A percentile compares a stretch with the other conserved stretches of the same genome.
phyloP scores from a whole-genome alignment of 2,329 filamentous ascomycete genomes.

The Ophiostoma quercus region DNA sequence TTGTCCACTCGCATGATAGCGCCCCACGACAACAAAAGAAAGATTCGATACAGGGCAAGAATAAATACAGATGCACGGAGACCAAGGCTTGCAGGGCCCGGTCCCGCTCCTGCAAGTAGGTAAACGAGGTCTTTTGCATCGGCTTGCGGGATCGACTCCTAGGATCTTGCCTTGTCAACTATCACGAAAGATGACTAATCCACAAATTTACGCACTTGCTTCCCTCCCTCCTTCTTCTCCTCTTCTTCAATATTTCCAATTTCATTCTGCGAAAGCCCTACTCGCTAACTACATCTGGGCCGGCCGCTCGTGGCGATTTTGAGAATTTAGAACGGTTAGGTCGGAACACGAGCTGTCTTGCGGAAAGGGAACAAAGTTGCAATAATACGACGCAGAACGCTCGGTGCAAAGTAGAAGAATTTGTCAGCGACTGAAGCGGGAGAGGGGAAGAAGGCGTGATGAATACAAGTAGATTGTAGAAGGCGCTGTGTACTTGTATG shows the following conservation, averaged over 20 bases:
- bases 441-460: neutral
- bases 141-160: conserved; percentile 2
- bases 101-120: conserved; percentile 2
- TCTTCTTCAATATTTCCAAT: neutral
- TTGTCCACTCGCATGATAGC: neutral
- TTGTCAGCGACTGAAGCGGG: neutral
- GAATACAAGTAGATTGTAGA: neutral
- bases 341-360: neutral
- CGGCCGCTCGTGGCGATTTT: neutral
- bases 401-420: neutral
- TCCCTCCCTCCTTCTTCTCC: neutral
- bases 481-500: neutral
- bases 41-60: neutral
- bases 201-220: neutral
- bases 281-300: conserved; percentile 1
- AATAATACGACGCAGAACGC: neutral
- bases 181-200: neutral
- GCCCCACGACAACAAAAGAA: neutral
- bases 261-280: neutral
- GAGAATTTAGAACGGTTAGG: neutral
- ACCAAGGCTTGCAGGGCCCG: neutral
- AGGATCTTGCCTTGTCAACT: neutral
- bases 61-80: neutral
- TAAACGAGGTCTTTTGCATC: neutral
- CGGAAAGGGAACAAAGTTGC: neutral